Base-by-base conservation (phyloP, 345 rosid genomes). In the Carallia brachiata region DNA sequence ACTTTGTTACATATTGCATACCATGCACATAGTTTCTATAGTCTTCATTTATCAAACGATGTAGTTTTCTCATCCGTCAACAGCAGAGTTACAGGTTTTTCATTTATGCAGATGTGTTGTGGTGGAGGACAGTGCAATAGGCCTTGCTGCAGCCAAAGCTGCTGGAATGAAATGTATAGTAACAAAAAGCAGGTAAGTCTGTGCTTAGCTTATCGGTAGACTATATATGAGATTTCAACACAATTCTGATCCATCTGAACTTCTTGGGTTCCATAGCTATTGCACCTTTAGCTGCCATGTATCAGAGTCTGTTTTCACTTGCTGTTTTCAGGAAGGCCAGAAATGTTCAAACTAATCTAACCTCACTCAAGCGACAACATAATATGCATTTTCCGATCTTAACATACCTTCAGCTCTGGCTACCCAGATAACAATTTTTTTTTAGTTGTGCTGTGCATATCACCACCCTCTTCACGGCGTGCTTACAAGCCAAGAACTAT, bases 111-210 rank as follows among this genome's bases (percentile, higher is more conserved):
- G 98, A 58, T 94, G 97, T 75, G 97, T 89, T 64, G 96, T 93
- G 78, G 80, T 94, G 55, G 98, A 94, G 86, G 97, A 94, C 77
- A 94, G 97, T 15, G 89, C 85, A 44, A 94, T 90, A 7, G 98
- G 96, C 56, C 96, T 94, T 61, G 89, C 97, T 62, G 97, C 98
- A 47, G 97, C 98, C 68, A 91, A 91, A 85, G 88, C 97, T 62
- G 97, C 98, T 10, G 97, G 93, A 79, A 91, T 91, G 98, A 94
- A 84, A 75, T 90, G 98, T 78, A 86, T 90, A 36, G 90, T 91
- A 69, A 91, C 98, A 67, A 91, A 90, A 84, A 94, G 98, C 81
- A 84, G 92, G 96, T 91, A 80, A 82, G 75, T 73, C 57, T 3
- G 27, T 39, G 13, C 30, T 52, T 59, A 23, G 28, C 36, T 18